phyloP scores from a whole-genome alignment of 768 basidiomycete species.

The Leucocoprinus leucothites region DNA sequence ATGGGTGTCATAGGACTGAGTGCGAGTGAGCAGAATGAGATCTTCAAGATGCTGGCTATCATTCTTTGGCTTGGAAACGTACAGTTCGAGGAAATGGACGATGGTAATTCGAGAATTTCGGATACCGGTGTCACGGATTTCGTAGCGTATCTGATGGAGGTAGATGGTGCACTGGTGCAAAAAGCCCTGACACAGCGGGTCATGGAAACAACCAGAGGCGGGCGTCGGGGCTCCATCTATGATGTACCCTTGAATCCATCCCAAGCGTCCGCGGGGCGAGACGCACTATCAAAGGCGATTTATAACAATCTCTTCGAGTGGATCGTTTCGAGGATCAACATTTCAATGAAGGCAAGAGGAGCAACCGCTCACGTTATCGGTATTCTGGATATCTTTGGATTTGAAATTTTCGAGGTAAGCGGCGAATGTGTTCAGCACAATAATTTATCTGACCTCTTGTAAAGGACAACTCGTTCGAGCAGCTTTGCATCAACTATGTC shows the following conservation, averaged over 20 bases:
- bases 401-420: constrained; percentile 92
- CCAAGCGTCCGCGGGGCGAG: constrained; percentile 84
- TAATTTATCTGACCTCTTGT: background rate
- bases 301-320: constrained; percentile 99
- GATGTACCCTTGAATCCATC: constrained; percentile 93
- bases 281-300: constrained; percentile 92
- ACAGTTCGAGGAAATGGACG: constrained; percentile 83
- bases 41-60: constrained; percentile 88
- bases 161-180: constrained; percentile 72
- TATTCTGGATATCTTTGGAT: constrained; percentile 98
- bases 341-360: constrained; percentile 89
- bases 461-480: constrained; percentile 95
- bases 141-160: constrained; percentile 91
- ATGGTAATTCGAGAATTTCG: constrained; percentile 78
- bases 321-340: constrained; percentile 95
- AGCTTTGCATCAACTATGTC: constrained; percentile 99
- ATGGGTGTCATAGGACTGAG: constrained; percentile 93
- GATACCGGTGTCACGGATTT: constrained; percentile 94
- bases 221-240: constrained; percentile 92
- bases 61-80: constrained; percentile 97
- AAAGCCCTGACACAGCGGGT: constrained; percentile 84
- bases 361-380: constrained; percentile 82
- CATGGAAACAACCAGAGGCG: constrained; percentile 91
- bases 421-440: background rate
- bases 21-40: constrained; percentile 82